These are phyloP conservation scores for Sphagnum contortum DNA, from an alignment of 225 moss, liverwort and hornwort genomes.

Conservation along the genomic window DNA sequence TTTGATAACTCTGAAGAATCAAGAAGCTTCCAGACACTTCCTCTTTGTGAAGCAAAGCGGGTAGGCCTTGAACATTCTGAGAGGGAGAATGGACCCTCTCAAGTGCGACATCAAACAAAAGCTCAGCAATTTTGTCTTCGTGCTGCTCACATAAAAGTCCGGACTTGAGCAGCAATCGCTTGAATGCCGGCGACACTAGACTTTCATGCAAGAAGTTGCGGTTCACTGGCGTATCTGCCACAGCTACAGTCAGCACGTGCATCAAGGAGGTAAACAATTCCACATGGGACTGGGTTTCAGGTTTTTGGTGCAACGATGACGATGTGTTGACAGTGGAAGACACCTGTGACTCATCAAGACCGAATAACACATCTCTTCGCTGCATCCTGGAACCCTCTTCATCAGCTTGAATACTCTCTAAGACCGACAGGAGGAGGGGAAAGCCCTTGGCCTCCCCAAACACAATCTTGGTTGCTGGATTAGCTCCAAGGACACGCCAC, in stretches of 20 bases:
- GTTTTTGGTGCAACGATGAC: neutral
- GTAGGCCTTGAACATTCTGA: slow-evolving; percentile 40
- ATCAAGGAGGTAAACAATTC: slow-evolving; percentile 68
- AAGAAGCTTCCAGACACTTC: slow-evolving; percentile 20
- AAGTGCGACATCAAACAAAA: slow-evolving; percentile 76
- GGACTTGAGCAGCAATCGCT: slow-evolving; percentile 44
- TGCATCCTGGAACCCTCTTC: slow-evolving; percentile 10
- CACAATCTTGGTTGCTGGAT: slow-evolving; percentile 48
- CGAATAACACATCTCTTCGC: slow-evolving; percentile 10
- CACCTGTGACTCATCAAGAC: slow-evolving; percentile 37
- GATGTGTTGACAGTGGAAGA: slow-evolving; percentile 12
- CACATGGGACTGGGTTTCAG: slow-evolving; percentile 19
- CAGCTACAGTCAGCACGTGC: slow-evolving; percentile 71
- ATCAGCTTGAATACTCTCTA: slow-evolving; percentile 57
- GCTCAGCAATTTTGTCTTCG: slow-evolving; percentile 65
- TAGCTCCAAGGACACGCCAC: slow-evolving; percentile 75
- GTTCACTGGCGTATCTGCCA: slow-evolving; percentile 50
- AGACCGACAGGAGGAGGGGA: slow-evolving; percentile 58
- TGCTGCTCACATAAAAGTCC: slow-evolving; percentile 53
- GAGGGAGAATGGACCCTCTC: slow-evolving; percentile 61
- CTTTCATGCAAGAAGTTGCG: slow-evolving; percentile 62
- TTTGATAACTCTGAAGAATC: slow-evolving; percentile 14
- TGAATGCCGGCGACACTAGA: slow-evolving; percentile 54
- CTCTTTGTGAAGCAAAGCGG: slow-evolving; percentile 39
- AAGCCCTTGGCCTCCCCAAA: slow-evolving; percentile 90